These are phyloP conservation scores for Phytopythium boreale DNA, from an alignment of 352 stramenopile genomes.

Conservation along the genomic window DNA sequence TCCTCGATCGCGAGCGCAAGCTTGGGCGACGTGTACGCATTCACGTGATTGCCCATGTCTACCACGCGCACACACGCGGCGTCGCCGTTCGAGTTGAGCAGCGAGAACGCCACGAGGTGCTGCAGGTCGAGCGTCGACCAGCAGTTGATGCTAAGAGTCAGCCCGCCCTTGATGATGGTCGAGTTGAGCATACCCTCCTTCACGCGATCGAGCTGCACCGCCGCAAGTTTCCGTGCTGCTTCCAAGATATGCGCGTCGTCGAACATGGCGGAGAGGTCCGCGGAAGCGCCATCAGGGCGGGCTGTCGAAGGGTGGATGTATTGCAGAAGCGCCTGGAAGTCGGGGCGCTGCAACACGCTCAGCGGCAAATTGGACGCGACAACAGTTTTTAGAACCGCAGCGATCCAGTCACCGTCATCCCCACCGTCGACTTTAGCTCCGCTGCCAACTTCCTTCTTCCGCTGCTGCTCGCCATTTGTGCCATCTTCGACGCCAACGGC, in stretches of 20 bases:
- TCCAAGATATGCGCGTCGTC: slow-evolving; percentile 23
- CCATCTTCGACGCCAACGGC: not conserved
- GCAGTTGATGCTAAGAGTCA: slow-evolving; percentile 72
- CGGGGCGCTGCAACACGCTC: slow-evolving; percentile 31
- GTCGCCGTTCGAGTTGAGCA: slow-evolving; percentile 80
- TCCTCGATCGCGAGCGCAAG: slow-evolving; percentile 50
- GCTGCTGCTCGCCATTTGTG: not conserved
- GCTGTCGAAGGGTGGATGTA: slow-evolving; percentile 14
- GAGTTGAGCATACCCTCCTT: slow-evolving; percentile 84
- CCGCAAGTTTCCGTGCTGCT: slow-evolving; percentile 30
- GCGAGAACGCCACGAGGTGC: slow-evolving; percentile 68
- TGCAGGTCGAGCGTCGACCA: slow-evolving; percentile 65
- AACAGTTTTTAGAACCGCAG: slow-evolving; percentile 25
- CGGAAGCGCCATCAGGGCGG: not conserved
- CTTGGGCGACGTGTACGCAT: slow-evolving; percentile 26
- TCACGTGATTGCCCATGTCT: slow-evolving; percentile 36
- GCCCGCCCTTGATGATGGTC: slow-evolving; percentile 65
- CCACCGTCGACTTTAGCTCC: not conserved
- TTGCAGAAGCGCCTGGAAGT: slow-evolving; percentile 44
- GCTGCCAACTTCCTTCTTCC: not conserved
- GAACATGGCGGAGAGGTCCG: not conserved
- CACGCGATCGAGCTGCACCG: slow-evolving; percentile 62
- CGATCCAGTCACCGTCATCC: not conserved
- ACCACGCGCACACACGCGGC: slow-evolving; percentile 59
- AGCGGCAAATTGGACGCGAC: slow-evolving; percentile 37